phyloP scores from a whole-genome alignment of 202 grass and related monocot genomes.

The Schoenoplectus triqueter region DNA sequence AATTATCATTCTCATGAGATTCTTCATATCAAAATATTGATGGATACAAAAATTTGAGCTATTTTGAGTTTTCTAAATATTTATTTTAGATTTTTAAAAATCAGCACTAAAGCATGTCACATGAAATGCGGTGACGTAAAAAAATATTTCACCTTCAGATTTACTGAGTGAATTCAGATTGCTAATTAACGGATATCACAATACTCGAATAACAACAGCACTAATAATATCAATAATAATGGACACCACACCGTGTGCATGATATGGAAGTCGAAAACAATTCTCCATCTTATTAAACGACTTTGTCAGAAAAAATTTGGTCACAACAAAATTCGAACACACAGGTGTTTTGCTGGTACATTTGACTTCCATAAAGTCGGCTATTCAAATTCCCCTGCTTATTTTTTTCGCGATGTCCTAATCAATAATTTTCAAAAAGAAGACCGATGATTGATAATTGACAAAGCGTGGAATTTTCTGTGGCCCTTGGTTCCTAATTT shows the following conservation, averaged over 20 bases:
- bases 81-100: too few relatives aligned
- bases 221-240: not conserved
- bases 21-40: too few relatives aligned
- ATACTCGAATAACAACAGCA: not conserved
- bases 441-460: not conserved
- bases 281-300: not conserved
- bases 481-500: not conserved
- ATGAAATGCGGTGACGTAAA: too few relatives aligned
- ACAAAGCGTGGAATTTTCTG: not conserved
- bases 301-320: not conserved
- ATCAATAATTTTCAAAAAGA: not conserved
- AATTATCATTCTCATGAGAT: too few relatives aligned
- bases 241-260: not conserved
- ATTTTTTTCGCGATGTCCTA: not conserved
- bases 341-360: not conserved
- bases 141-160: too few relatives aligned
- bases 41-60: too few relatives aligned
- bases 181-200: not conserved
- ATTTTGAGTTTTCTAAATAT: too few relatives aligned
- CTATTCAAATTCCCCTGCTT: not conserved
- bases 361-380: slow-evolving; percentile 14
- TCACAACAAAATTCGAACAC: not conserved
- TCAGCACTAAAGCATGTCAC: too few relatives aligned
- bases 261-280: not conserved
- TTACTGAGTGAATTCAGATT: too few relatives aligned